These are phyloP conservation scores for Camelina hispida DNA, from an alignment of 345 rosid genomes.

Conservation along the genomic window DNA sequence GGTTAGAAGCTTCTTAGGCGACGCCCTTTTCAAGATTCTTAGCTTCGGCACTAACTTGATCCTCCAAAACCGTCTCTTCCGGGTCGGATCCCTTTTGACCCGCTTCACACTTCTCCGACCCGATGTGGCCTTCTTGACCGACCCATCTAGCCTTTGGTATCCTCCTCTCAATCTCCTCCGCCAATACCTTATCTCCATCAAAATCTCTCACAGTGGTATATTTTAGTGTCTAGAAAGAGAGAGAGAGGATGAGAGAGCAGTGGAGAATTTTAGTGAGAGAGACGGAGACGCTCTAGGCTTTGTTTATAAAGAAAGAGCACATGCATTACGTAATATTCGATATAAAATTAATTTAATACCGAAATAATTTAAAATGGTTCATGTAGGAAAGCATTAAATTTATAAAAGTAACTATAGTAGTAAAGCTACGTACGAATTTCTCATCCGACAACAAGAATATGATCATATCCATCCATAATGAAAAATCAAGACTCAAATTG, in stretches of 20 bases:
- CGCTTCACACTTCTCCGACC: slow-evolving; percentile 30
- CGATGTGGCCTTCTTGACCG: slow-evolving; percentile 23
- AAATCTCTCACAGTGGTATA: slow-evolving; percentile 4
- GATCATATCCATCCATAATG: slow-evolving; percentile 2
- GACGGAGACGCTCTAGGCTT: slow-evolving; percentile 19
- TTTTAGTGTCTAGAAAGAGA: not conserved
- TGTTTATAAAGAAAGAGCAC: slow-evolving; percentile 37
- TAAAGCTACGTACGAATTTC: slow-evolving; percentile 10
- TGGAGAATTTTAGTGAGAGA: slow-evolving; percentile 28
- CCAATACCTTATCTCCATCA: slow-evolving; percentile 51
- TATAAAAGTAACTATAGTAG: not conserved
- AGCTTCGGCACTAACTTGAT: slow-evolving; percentile 62
- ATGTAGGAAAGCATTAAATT: slow-evolving; percentile 16
- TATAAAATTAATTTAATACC: not conserved
- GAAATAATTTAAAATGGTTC: not conserved
- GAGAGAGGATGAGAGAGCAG: not conserved
- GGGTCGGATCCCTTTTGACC: slow-evolving; percentile 39
- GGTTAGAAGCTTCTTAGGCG: slow-evolving; percentile 57
- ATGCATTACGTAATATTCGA: slow-evolving; percentile 17
- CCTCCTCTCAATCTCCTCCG: slow-evolving; percentile 44
- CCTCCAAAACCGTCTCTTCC: slow-evolving; percentile 53
- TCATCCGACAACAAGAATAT: slow-evolving; percentile 22
- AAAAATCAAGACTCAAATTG: slow-evolving; percentile 19
- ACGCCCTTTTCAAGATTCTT: slow-evolving; percentile 41
- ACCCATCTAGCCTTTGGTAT: slow-evolving; percentile 55